A percentile compares a stretch with the other conserved stretches of the same genome.
These are phyloP conservation scores for Pneumocystis jirovecii DNA, from an alignment of 1,139 yeast genomes.

Conservation along the genomic window DNA sequence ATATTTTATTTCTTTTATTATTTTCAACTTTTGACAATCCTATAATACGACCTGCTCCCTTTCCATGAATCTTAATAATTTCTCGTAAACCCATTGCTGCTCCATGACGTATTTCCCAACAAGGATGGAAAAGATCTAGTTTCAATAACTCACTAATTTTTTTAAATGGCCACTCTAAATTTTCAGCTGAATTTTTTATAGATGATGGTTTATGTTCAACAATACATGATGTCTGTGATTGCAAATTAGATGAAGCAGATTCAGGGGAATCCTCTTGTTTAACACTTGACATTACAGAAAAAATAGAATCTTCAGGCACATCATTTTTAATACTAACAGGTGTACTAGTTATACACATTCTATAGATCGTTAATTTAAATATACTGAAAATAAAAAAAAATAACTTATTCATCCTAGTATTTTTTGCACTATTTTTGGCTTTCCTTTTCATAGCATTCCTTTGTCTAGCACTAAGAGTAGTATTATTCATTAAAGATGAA, in stretches of 20 bases:
- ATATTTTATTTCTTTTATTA: slow-evolving; percentile 45
- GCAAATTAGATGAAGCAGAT: slow-evolving; percentile 50
- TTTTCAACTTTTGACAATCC: slow-evolving; percentile 51
- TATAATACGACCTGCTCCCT: slow-evolving; percentile 68
- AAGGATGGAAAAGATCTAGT: slow-evolving; percentile 66
- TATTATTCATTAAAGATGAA: slow-evolving; percentile 16
- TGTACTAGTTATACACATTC: neutral
- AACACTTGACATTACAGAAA: neutral
- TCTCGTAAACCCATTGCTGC: slow-evolving; percentile 88
- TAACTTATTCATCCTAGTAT: slow-evolving; percentile 26
- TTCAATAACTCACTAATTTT: slow-evolving; percentile 83
- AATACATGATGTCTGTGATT: slow-evolving; percentile 63
- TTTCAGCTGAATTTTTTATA: slow-evolving; percentile 42
- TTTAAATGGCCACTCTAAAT: slow-evolving; percentile 86
- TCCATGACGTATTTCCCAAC: slow-evolving; percentile 95
- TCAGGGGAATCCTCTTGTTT: slow-evolving; percentile 8
- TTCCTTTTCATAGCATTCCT: slow-evolving; percentile 87
- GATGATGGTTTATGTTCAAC: slow-evolving; percentile 64
- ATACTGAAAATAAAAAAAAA: neutral
- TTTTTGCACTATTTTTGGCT: slow-evolving; percentile 68
- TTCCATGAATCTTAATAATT: slow-evolving; percentile 67
- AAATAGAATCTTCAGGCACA: neutral
- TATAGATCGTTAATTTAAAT: neutral
- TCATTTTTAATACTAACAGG: neutral
- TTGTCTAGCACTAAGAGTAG: slow-evolving; percentile 43